phyloP scores from a whole-genome alignment of 176 grass and related monocot species.

The Carex littledalei region DNA sequence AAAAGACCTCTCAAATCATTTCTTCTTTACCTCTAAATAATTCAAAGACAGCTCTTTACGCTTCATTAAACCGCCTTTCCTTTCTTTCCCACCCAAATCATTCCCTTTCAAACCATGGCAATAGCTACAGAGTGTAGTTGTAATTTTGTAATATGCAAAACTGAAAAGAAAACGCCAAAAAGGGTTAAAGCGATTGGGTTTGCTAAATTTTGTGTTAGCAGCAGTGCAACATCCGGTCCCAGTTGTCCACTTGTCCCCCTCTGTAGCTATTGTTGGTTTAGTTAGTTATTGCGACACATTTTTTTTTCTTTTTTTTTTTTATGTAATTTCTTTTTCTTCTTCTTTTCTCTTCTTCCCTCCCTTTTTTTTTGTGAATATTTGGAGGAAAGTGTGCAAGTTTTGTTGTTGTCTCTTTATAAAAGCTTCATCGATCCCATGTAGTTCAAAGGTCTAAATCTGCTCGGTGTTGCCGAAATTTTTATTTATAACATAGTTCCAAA shows the following conservation, averaged over 20 bases:
- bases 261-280: not conserved
- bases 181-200: not conserved
- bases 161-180: not conserved
- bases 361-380: not conserved
- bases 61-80: not conserved
- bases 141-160: not conserved
- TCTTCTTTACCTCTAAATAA: not conserved
- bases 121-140: constrained; percentile 17
- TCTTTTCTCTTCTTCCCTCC: not conserved
- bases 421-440: not conserved
- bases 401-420: not conserved
- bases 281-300: not conserved
- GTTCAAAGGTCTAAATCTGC: not conserved
- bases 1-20: constrained; percentile 19
- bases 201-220: constrained; percentile 19
- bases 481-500: too few species aligned
- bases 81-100: not conserved
- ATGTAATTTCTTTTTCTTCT: not conserved
- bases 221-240: constrained; percentile 1
- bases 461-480: not conserved
- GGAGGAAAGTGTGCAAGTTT: not conserved
- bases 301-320: not conserved
- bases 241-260: constrained; percentile 15
- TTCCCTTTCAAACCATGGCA: not conserved
- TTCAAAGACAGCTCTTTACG: constrained; percentile 3